Evolutionary conservation across 495 filamentous ascomycete species (phyloP).

Genomic region (Hypoxylon intermedium): DNA sequence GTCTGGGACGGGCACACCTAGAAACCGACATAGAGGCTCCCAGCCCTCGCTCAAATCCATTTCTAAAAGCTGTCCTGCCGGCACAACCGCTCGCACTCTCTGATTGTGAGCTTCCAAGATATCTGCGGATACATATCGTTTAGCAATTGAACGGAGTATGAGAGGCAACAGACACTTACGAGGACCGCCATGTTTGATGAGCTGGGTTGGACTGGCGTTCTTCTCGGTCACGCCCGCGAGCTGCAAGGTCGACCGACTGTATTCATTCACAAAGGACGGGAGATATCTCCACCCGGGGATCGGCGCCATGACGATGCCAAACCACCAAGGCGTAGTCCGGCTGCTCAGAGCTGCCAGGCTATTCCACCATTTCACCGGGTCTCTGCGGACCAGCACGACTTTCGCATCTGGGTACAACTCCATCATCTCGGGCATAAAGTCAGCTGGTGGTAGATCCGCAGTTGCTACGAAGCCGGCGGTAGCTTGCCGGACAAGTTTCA

Average conservation of each 20-base stretch:
- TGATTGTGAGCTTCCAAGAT: constrained; percentile 21
- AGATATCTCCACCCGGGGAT: constrained; percentile 42
- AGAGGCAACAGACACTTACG: constrained; percentile 15
- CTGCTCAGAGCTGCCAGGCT: constrained; percentile 39
- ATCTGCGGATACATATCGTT: not conserved
- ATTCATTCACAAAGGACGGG: constrained; percentile 23
- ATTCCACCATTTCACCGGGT: constrained; percentile 41
- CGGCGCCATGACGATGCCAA: constrained; percentile 33
- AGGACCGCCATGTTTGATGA: constrained; percentile 33
- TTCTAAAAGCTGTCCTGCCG: constrained; percentile 50
- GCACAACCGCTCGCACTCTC: constrained; percentile 47
- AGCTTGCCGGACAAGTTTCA: constrained; percentile 39
- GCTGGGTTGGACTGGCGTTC: constrained; percentile 13
- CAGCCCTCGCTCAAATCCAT: constrained; percentile 53
- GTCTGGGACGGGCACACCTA: constrained; percentile 50
- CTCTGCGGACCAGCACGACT: constrained; percentile 45
- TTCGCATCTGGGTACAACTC: constrained; percentile 49
- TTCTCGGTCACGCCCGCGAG: constrained; percentile 26
- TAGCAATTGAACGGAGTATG: not conserved
- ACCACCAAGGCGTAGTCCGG: constrained; percentile 37
- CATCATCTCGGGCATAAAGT: constrained; percentile 47
- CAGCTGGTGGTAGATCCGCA: constrained; percentile 42
- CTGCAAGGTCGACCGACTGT: constrained; percentile 35
- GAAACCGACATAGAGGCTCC: constrained; percentile 52
- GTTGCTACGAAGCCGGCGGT: constrained; percentile 45